These are phyloP conservation scores for Backusella tarrabulga DNA, from an alignment of 192 early-diverging fungal species.

Conservation along the genomic window DNA sequence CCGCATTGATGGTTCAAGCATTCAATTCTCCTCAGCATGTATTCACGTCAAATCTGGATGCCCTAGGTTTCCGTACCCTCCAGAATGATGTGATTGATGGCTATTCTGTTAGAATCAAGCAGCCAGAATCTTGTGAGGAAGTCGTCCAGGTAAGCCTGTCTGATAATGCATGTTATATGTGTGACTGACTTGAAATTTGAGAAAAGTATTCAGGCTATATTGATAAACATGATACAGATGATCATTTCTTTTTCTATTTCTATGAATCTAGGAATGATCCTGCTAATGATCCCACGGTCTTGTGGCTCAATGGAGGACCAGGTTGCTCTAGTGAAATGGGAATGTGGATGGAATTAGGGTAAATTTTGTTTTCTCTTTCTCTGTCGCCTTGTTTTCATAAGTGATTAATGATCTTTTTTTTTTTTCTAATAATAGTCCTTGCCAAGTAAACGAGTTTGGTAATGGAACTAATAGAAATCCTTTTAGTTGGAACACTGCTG, in stretches of 20 bases:
- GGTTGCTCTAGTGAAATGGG: conserved; percentile 80
- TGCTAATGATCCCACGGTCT: conserved; percentile 69
- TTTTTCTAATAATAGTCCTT: conserved; percentile 51
- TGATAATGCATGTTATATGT: neutral
- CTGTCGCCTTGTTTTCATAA: neutral
- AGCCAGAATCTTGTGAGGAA: conserved; percentile 26
- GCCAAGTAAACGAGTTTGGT: conserved; percentile 78
- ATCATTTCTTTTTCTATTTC: conserved; percentile 96
- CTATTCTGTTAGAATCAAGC: conserved; percentile 29
- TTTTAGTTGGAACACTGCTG: conserved; percentile 87
- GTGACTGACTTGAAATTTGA: neutral
- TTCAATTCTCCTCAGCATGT: neutral
- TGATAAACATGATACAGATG: conserved; percentile 57
- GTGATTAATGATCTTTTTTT: neutral
- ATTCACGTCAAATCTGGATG: neutral
- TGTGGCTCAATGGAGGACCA: conserved; percentile 86
- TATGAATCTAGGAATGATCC: conserved; percentile 86
- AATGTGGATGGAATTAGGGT: conserved; percentile 79
- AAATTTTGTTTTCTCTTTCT: neutral
- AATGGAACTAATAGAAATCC: conserved; percentile 64
- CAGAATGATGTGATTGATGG: conserved; percentile 17
- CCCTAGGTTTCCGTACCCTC: neutral
- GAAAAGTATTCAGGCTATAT: conserved; percentile 77
- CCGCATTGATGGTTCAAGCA: neutral
- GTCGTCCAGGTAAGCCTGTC: conserved; percentile 18